Evolutionary conservation across 768 basidiomycete species (phyloP), one percentile per base, ranked within the genome.

Genomic region (Porphyrellus cyaneotinctus): DNA sequence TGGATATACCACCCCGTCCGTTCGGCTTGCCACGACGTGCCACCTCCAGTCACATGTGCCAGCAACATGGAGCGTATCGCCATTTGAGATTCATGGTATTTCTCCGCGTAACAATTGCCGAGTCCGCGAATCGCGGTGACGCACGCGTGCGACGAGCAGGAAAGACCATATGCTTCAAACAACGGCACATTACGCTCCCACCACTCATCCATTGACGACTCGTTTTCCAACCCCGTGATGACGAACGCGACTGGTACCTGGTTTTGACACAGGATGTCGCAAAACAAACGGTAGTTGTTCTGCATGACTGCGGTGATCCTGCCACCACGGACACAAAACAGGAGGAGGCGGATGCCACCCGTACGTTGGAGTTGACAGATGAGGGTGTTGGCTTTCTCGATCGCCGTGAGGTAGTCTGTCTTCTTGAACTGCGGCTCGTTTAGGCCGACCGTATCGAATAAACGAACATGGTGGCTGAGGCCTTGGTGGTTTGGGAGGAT

Each of bases 371-470:
- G 64, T 17, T 56, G 61, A 24, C 61, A 60, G 41, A 79, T 65
- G 32, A 79, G 70, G 22, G 56, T 50, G 51, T 70, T 67, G 17
- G 68, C 66, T n/a, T 68, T 59, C 30, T 59, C 64, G 49, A 72
- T 50, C 36, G 66, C 68, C 4, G 64, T 58, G 45, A 69, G 61
- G 49, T 72, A 63, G 44, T 61, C 51, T 14, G 36, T 57, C 38
- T 51, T 60, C 15, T 43, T 51, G 6, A 62, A 59, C 10, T 57
- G 45, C 6, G 61, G 58, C 47, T 65, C 70, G 22, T 70, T 64
- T 31, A 73, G 49, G 28, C 70, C 72, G 31, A 63, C 62, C 6
- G 72, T 73, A 36, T 73, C 70, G 41, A 61, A 73, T 38, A 72
- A 43, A n/a, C 61, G 59, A 53, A 69, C 51, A 22, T 61, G 57